Evolutionary conservation across 495 filamentous ascomycete species (phyloP).

Genomic region (Penicillium waksmanii): DNA sequence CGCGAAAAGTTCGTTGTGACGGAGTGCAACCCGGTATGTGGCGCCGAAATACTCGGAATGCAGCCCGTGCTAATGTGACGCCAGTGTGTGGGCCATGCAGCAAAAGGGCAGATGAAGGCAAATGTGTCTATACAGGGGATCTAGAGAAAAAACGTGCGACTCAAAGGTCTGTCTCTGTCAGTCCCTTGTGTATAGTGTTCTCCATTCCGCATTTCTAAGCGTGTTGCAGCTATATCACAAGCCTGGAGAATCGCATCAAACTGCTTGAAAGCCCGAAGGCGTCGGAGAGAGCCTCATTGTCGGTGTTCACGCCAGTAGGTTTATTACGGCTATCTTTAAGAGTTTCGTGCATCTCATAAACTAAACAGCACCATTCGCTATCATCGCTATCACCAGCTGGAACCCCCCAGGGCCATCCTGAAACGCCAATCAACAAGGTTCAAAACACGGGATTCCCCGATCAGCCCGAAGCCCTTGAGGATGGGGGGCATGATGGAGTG

Average conservation of each 20-base stretch:
- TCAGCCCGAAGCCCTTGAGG: not conserved
- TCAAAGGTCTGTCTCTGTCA: slow-evolving; percentile 22
- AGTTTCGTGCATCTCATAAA: not conserved
- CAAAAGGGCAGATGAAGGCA: slow-evolving; percentile 24
- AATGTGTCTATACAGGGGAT: slow-evolving; percentile 39
- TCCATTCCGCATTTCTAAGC: not conserved
- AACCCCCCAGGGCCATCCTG: not conserved
- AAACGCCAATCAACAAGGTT: not conserved
- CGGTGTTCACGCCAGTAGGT: slow-evolving; percentile 21
- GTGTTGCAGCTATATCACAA: slow-evolving; percentile 30
- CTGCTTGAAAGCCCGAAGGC: slow-evolving; percentile 28
- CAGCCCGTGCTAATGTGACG: slow-evolving; percentile 15
- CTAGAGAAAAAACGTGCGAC: slow-evolving; percentile 37
- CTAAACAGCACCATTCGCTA: slow-evolving; percentile 3
- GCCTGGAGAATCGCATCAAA: slow-evolving; percentile 35
- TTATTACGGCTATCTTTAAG: not conserved
- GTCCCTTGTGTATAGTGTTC: not conserved
- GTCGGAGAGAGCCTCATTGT: slow-evolving; percentile 2
- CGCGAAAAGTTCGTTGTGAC: slow-evolving; percentile 43
- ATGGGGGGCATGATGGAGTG: slow-evolving; percentile 26
- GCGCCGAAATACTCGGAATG: slow-evolving; percentile 16
- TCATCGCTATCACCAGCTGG: slow-evolving; percentile 7
- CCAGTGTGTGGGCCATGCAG: slow-evolving; percentile 44
- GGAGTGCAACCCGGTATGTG: slow-evolving; percentile 41
- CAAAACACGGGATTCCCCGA: not conserved